A percentile compares a stretch with the other conserved stretches of the same genome.
Conservation (phyloP, 352 stramenopile species). For the Blastocystis sp. region DNA sequence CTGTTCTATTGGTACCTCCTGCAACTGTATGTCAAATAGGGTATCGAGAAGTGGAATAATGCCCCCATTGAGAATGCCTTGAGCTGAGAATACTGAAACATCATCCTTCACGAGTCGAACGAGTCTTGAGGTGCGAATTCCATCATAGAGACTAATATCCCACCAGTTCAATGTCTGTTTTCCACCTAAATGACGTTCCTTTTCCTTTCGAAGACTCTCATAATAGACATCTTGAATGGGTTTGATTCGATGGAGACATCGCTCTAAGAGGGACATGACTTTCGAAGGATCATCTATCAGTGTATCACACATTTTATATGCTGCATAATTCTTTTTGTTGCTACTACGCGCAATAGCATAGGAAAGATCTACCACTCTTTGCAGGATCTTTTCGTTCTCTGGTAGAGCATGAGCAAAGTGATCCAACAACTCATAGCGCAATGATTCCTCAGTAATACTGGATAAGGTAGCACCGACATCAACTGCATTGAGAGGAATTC, state of each 20-base stretch:
- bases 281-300: background rate
- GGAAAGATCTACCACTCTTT: background rate
- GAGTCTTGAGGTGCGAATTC: background rate
- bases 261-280: background rate
- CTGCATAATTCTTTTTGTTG: background rate
- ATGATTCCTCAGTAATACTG: background rate
- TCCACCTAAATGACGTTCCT: background rate
- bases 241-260: background rate
- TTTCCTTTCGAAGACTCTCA: background rate
- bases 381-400: background rate
- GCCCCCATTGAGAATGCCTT: background rate
- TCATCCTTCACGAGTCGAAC: background rate
- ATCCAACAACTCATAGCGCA: background rate
- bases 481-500: background rate
- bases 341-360: background rate
- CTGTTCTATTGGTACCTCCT: background rate
- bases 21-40: constrained; percentile 9
- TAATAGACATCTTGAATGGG: background rate
- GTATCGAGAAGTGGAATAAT: background rate
- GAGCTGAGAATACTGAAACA: background rate
- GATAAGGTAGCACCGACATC: background rate
- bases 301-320: constrained; percentile 17
- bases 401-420: background rate
- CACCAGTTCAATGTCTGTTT: background rate
- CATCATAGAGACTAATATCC: background rate